phyloP scores from a whole-genome alignment of 2,329 filamentous ascomycete genomes.

The Sporothrix brunneoviolacea region DNA sequence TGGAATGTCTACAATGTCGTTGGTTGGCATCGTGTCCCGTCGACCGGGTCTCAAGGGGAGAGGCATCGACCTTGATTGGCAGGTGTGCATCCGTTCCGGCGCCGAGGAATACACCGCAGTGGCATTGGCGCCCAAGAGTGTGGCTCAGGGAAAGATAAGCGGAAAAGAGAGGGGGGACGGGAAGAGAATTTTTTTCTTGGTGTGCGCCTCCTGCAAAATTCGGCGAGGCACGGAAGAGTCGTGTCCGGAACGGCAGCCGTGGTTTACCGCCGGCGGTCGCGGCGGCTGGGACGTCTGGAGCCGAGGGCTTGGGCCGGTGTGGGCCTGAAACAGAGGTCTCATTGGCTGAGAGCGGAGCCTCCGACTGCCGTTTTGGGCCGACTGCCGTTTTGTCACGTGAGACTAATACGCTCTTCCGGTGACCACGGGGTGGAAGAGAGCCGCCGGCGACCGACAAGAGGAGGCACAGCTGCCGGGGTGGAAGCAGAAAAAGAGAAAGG shows the following conservation, averaged over 20 bases:
- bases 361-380: constrained; percentile 11
- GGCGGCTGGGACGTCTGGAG: constrained; percentile 5
- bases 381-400: constrained; percentile 9
- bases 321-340: neutral
- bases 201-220: constrained; percentile 1
- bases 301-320: neutral
- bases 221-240: constrained; percentile 12
- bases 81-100: too few species aligned
- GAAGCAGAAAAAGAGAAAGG: too few species aligned
- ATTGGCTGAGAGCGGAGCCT: neutral
- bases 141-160: neutral
- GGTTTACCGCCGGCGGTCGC: constrained; percentile 8
- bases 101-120: too few species aligned
- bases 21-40: too few species aligned
- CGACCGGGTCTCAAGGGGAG: too few species aligned
- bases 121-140: neutral
- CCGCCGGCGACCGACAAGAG: too few species aligned
- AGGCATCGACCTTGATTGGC: too few species aligned
- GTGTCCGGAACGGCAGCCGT: constrained; percentile 10
- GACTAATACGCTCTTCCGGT: too few species aligned
- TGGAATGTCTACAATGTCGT: too few species aligned
- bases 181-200: neutral
- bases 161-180: neutral
- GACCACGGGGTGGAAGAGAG: neutral
- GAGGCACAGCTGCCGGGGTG: too few species aligned